Base-by-base conservation (phyloP, 495 filamentous ascomycete species). In the Xylaria nigripes region DNA sequence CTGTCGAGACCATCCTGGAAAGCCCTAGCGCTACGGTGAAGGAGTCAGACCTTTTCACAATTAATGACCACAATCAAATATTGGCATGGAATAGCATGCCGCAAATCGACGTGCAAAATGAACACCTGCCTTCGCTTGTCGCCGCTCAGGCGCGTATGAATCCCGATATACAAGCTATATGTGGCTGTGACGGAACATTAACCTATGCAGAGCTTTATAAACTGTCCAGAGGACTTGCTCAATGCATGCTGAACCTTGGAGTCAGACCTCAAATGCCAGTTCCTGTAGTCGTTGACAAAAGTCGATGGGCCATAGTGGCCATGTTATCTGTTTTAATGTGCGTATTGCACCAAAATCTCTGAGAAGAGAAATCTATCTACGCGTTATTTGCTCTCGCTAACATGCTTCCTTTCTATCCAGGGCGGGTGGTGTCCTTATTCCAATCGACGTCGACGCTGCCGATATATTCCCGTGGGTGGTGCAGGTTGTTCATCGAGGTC, bases 251-350 rank as follows among this genome's bases (percentile, higher is more conserved):
- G 6, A 70, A 72, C 29, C 61, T 65, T 13, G 73, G 73, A 0
- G 58, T 76, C 15, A 69, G 69, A 13, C 71, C 70, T 0, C 70
- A 70, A 21, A 64, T 64, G 7, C 68, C 74, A 4, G 68, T 77
- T 3, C 75, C 75, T 1, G 70, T 77, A 27, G 68, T 74, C 2
- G 64, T 76, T 51, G 66, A 73, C 36, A 77, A 76, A 61, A 66
- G 68, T 46, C 62, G 68, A 36, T 70, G 74, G 48, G 69, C 73
- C 12, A 62, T 72, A 10, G 68, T 77, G 24, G 70, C 73, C 19
- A 76, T 77, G 71, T 51, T 77, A 18, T 69, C 72, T 9, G 70
- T 76, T 10, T 56, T 76, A 8, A 71, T 74, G 70, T 74, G 66
- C 56, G 70, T 54, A 10, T 0, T 1, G 10, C 18, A 18, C 43